phyloP scores from a whole-genome alignment of 2,329 filamentous ascomycete genomes.

The Byssochlamys sp. region DNA sequence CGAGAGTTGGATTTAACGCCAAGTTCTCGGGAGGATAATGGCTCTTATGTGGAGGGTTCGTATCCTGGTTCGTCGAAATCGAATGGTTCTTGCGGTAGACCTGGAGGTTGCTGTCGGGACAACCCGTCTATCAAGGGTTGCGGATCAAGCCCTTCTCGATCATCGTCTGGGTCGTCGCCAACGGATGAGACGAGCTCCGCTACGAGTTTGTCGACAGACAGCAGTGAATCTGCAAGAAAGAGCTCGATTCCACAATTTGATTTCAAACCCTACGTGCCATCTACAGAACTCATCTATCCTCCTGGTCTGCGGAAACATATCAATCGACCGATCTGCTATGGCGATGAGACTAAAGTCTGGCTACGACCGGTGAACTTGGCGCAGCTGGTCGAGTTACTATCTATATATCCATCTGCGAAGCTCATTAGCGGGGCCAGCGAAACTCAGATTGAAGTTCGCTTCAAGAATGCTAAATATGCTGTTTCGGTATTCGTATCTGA shows the following conservation, averaged over 20 bases:
- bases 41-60: conserved; percentile 22
- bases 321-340: conserved; percentile 68
- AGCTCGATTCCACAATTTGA: conserved; percentile 63
- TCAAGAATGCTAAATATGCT: conserved; percentile 75
- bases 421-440: conserved; percentile 83
- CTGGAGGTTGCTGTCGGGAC: conserved; percentile 19
- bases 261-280: conserved; percentile 77
- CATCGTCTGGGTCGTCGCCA: neutral
- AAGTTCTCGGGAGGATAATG: conserved; percentile 34
- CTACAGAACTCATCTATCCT: conserved; percentile 82
- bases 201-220: conserved; percentile 3
- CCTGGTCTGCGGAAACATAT: conserved; percentile 66
- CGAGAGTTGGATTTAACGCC: conserved; percentile 42
- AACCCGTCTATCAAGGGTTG: conserved; percentile 4
- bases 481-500: conserved; percentile 79
- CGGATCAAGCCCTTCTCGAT: conserved; percentile 3
- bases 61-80: neutral
- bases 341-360: conserved; percentile 78
- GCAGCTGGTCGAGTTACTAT: conserved; percentile 76
- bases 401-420: conserved; percentile 66
- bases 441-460: conserved; percentile 87
- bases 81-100: conserved; percentile 14
- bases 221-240: conserved; percentile 23
- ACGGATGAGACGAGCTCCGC: conserved; percentile 1
- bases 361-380: conserved; percentile 67